phyloP scores from a whole-genome alignment of 192 early-diverging fungal species.

The Gigaspora rosea region DNA sequence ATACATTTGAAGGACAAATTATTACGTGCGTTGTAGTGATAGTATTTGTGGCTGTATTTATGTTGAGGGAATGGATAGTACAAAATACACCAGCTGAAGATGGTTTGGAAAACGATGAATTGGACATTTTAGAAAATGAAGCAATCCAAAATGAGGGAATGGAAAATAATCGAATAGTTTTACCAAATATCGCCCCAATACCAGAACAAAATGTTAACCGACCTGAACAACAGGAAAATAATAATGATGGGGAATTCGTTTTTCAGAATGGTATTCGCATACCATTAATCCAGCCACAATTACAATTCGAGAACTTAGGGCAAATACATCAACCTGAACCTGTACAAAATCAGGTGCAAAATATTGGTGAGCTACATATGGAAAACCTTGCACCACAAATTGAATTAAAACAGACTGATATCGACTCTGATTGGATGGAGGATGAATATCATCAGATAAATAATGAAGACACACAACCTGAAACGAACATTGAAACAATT shows the following conservation, averaged over 20 bases:
- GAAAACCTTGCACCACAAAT: too few species aligned
- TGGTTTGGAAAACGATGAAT: constrained; percentile 35
- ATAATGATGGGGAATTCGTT: background rate
- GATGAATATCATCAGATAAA: too few species aligned
- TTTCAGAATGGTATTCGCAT: background rate
- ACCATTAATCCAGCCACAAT: background rate
- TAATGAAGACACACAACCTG: too few species aligned
- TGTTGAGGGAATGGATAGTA: constrained; percentile 88
- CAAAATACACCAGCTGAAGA: constrained; percentile 59
- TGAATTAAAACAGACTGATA: too few species aligned
- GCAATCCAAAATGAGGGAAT: background rate
- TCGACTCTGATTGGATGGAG: too few species aligned
- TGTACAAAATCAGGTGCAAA: too few species aligned
- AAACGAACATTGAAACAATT: too few species aligned
- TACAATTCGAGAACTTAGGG: background rate
- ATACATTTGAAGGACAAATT: constrained; percentile 85
- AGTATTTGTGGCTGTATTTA: constrained; percentile 76
- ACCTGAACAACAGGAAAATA: background rate
- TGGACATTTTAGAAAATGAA: background rate
- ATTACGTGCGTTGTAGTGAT: constrained; percentile 75
- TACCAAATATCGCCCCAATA: too few species aligned
- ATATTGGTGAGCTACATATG: too few species aligned
- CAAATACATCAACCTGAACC: background rate
- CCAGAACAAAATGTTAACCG: background rate
- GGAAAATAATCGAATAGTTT: background rate